Base-by-base conservation (phyloP, 2,329 filamentous ascomycete genomes). In the Purpureocillium takamizusanense region DNA sequence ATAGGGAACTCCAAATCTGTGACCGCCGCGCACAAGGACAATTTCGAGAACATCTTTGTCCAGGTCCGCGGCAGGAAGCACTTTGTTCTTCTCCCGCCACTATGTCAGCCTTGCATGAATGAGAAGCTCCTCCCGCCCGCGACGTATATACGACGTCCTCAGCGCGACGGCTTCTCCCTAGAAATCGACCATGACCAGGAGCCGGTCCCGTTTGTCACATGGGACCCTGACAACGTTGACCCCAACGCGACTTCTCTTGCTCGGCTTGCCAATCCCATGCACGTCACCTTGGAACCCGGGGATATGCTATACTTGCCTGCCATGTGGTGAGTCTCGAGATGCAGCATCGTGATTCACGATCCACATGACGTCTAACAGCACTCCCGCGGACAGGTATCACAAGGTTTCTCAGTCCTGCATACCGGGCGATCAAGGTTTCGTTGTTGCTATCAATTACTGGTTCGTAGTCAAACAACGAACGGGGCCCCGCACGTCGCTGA, bases 1-100 rank as follows among this genome's bases (percentile, higher is more conserved):
- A 78, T 92, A 36, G 86, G 86, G 38, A 84, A 86, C 60, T 76
- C 76, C 1, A 67, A 66, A 29, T 84, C 79, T 18, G 69, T 74
- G 1, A 89, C 85, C 0, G 80, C 82, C 1, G 58, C 89, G 38
- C 86, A 92, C 62, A 84, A 83, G 51, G 86, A 92, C 61, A 84
- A 84, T 51, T 90, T 89, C 57, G 85, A 92, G 57, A 92, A 92
- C 55, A 71, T 92, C 1, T 92, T 89, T 56, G 81, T 86, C 2
- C 85, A 90, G 51, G 59, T 90, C 12, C 57, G 78, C 1, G 86
- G 86, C 0, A 62, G 64, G 40, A 92, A 92, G 55, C 77, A 84
- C 48, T 92, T 92, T 48, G 72, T 80, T 0, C 65, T 92, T 2
- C 60, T 92, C 2, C 81, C 86, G n/a, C 79, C 85, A 0, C 57